Percentiles rank a stretch among this genome's conserved stretches.
Conservation (phyloP, 2,329 filamentous ascomycete species). For the Fusarium concolor region DNA sequence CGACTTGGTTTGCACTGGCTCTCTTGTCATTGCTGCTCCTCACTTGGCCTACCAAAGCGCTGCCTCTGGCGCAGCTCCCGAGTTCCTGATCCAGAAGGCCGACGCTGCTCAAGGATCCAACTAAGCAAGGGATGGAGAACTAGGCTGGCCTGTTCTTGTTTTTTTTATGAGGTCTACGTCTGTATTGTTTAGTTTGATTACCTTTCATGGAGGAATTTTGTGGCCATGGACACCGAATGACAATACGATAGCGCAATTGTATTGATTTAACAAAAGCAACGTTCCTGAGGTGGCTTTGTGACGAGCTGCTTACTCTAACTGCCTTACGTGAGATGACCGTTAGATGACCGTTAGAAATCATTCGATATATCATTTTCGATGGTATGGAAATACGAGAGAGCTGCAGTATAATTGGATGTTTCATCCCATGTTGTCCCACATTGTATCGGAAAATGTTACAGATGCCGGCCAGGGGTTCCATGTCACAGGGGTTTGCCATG, state of each 20-base stretch:
- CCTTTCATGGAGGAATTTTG: not conserved
- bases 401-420: not conserved
- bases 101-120: conserved; percentile 14
- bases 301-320: not conserved
- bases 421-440: not conserved
- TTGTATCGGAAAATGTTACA: conserved; percentile 4
- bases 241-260: conserved; percentile 2
- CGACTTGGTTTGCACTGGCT: conserved; percentile 54
- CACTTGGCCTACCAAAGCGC: conserved; percentile 26
- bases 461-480: conserved; percentile 2
- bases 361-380: not conserved
- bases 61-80: conserved; percentile 15
- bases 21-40: conserved; percentile 44
- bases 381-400: not conserved
- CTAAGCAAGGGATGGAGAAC: not conserved
- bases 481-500: not conserved
- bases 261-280: not conserved
- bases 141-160: conserved; percentile 19
- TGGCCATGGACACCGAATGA: not conserved
- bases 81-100: conserved; percentile 33
- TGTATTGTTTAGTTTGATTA: conserved; percentile 1
- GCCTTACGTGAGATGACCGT: not conserved
- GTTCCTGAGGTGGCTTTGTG: not conserved
- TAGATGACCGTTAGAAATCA: not conserved
- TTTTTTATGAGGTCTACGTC: not conserved